A percentile compares a stretch with the other conserved stretches of the same genome.
Conservation (phyloP, 148 eudicot species). For the Vaccinium vitisidaea region DNA sequence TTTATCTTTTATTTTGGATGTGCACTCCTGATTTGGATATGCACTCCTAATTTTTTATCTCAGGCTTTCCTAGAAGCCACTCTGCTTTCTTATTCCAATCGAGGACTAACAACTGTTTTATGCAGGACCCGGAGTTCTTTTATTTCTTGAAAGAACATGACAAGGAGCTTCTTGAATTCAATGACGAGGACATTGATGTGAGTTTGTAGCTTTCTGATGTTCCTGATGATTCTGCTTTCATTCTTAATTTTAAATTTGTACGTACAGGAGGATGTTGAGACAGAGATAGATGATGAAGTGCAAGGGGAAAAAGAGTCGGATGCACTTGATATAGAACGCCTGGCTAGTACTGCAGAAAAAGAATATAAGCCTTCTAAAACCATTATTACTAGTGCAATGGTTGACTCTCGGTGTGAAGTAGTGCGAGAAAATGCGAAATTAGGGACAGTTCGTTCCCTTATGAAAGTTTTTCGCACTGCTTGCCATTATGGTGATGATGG, state of each 20-base stretch:
- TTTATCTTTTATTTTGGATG: not conserved
- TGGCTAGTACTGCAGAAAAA: constrained; percentile 24
- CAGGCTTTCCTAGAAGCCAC: not conserved
- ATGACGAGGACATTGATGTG: constrained; percentile 77
- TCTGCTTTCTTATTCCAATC: constrained; percentile 7
- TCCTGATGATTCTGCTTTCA: constrained; percentile 12
- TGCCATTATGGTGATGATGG: constrained; percentile 95
- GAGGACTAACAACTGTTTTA: constrained; percentile 5
- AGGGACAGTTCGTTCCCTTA: constrained; percentile 67
- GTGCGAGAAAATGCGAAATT: constrained; percentile 52
- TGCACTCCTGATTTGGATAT: not conserved
- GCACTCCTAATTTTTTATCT: not conserved
- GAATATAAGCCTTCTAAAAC: constrained; percentile 42
- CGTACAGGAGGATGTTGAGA: constrained; percentile 41
- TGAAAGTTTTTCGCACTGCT: constrained; percentile 81
- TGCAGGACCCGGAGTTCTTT: constrained; percentile 91
- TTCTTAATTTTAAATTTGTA: constrained; percentile 17
- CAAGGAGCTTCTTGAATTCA: constrained; percentile 73
- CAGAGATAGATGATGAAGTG: constrained; percentile 45
- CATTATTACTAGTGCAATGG: constrained; percentile 83
- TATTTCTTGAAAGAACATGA: constrained; percentile 80
- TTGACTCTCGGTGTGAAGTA: constrained; percentile 74
- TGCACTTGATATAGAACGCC: constrained; percentile 17
- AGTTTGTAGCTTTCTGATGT: constrained; percentile 32
- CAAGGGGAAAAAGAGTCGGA: constrained; percentile 32